Evolutionary conservation across 169 alveolate genomes (phyloP).

Genomic region (Eimeria zaria): DNA sequence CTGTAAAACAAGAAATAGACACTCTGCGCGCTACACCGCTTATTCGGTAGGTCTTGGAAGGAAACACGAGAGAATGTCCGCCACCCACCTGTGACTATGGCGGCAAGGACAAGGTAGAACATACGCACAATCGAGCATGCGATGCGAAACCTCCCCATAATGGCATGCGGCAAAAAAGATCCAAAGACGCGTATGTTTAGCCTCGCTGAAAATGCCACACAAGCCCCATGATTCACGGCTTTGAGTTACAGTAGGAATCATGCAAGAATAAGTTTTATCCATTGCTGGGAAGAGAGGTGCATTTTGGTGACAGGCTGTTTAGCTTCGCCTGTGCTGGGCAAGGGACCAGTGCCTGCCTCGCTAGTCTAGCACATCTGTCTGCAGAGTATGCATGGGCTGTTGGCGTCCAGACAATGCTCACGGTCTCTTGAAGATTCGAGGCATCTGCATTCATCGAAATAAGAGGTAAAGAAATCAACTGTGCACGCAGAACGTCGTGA

Average conservation of each 20-base stretch:
- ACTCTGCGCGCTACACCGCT: neutral
- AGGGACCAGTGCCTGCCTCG: neutral
- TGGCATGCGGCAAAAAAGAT: constrained; percentile 91
- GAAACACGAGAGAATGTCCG: neutral
- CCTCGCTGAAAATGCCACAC: constrained; percentile 88
- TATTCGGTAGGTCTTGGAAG: neutral
- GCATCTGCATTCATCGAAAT: constrained; percentile 93
- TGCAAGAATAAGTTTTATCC: neutral
- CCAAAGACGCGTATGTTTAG: constrained; percentile 94
- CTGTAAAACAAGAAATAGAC: constrained; percentile 83
- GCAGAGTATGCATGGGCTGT: neutral
- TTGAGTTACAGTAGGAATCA: neutral
- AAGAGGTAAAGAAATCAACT: constrained; percentile 94
- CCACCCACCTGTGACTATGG: constrained; percentile 74
- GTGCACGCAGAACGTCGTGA: constrained; percentile 85
- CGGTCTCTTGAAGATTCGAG: constrained; percentile 89
- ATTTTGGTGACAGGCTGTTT: neutral
- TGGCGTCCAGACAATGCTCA: neutral
- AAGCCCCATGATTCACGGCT: neutral
- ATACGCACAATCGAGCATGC: constrained; percentile 95
- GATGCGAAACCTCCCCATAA: constrained; percentile 88
- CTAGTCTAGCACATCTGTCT: neutral
- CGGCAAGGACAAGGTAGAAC: constrained; percentile 88
- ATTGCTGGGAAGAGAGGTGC: neutral
- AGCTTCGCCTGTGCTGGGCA: neutral